Base-by-base conservation (phyloP, 2,329 filamentous ascomycete genomes). In the Trichocomaceae sp. region DNA sequence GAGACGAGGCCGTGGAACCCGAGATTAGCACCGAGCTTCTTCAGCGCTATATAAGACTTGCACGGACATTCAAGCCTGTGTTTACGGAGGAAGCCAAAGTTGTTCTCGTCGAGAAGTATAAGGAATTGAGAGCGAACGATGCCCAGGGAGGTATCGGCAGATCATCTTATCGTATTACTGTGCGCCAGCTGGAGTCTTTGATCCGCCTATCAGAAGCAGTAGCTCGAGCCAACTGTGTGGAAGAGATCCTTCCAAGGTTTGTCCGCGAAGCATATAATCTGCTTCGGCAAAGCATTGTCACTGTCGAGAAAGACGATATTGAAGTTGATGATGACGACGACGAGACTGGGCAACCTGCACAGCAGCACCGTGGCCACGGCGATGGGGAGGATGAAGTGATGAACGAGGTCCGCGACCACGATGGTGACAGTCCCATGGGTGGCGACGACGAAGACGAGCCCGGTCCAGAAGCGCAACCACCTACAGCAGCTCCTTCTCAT, bases 201-300 rank as follows among this genome's bases (percentile, higher is more conserved):
- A 97, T 99, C 62, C 90, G 93, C 60, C 77, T 99, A 54, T 92
- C 87, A 53, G 93, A 99, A 72, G 93, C 93, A n/a, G 96, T 99
- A 62, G 93, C 93, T 56, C 97, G 97, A 73, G 90, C 90, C 56
- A 97, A 96, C 69, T 99, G 93, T 68, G 90, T 96, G 13, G 88
- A 92, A 64, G 90, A 96, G 60, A 87, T 99, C 58, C 85, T 84
- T 0, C 80, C 87, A 1, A 82, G 83, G 0, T 95, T 97, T 72
- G 93, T 99, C 15, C 81, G 87, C 41, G 93, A 99, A 72, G 93
- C 92, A 0, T 97, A 87, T 71, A 90, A 93, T 63, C 81, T 99
- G 9, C 82, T 99, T 12, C 81, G 90, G 42, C 91, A 96, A 73
- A 93, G 88, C 71, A 99, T 99, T 69, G 96, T 99, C 64, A 93